Evolutionary conservation across 2,329 filamentous ascomycete genomes (phyloP), one percentile per base, ranked within the genome.

Genomic region (Podosphaera xanthii): DNA sequence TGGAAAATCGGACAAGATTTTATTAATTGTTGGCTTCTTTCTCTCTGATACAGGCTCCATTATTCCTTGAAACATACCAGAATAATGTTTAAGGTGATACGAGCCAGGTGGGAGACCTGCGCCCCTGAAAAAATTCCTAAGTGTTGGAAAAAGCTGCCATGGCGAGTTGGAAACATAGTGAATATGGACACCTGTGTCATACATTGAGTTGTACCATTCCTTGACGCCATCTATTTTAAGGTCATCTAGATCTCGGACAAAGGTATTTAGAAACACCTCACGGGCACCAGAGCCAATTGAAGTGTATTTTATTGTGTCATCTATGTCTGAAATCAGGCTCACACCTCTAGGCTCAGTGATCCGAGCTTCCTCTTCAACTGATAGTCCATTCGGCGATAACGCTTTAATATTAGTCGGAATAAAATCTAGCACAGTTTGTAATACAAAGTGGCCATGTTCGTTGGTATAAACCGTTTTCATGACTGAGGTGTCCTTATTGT

Each of bases 161-260:
- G 92, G 92, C 57, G 91, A 94, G 71, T 98, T 98, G n/a, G 92
- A 98, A 63, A 95, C 94, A 70, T 98, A 98, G 69, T 98, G 94
- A 58, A 98, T 78, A 65, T 83, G 81, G 33, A 97, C 91, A 22
- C 90, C 89, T 73, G 91, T 81, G 30, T 82, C 76, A 46, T 85
- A 78, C 72, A 98, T 77, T 30, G 76, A 76, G 42, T 76, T 81
- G 68, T 97, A 98, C 91, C 92, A 97, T 62, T 94, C 87, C 60
- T 76, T 80, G 30, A 97, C 90, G 1, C 92, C 92, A 14, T 89
- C 84, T 31, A 98, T 82, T 0, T 82, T 88, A 53, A 97, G 75
- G 61, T 91, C 88, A 2, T 73, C 76, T 0, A 97, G 74, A 52
- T 96, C 88, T 8, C 90, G 83, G 58, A 96, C 84, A 68, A 98